phyloP scores from a whole-genome alignment of 2,329 filamentous ascomycete genomes.

The Kalmusia sp. region DNA sequence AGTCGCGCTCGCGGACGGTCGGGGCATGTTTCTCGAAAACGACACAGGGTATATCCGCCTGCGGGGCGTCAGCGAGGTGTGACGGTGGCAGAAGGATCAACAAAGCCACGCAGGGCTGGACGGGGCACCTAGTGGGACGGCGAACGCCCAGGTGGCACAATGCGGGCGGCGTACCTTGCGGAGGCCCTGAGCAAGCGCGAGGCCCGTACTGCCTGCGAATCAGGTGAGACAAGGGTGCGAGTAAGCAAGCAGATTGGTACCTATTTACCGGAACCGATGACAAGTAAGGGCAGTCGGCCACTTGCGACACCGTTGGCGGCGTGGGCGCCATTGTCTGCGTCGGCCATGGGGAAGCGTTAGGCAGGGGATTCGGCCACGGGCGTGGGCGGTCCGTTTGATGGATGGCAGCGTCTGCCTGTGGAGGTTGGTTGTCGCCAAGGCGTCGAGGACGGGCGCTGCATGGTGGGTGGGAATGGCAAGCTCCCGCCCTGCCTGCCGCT shows the following conservation, averaged over 20 bases:
- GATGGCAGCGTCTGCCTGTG: background rate
- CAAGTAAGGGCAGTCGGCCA: constrained; percentile 26
- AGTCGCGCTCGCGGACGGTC: constrained; percentile 59
- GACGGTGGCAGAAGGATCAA: background rate
- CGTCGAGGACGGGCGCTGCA: no score
- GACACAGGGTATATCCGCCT: constrained; percentile 52
- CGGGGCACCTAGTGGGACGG: background rate
- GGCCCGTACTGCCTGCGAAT: constrained; percentile 41
- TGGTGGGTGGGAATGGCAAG: no score
- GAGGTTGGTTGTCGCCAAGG: no score
- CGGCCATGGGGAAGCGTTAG: no score
- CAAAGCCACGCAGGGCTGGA: background rate
- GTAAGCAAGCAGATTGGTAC: constrained; percentile 12
- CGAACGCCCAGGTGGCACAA: background rate
- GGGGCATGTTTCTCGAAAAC: constrained; percentile 65
- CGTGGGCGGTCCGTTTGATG: no score
- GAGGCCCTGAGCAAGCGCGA: constrained; percentile 47
- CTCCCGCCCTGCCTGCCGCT: no score
- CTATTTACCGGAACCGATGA: constrained; percentile 42
- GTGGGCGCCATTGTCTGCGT: no score
- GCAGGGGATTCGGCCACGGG: background rate
- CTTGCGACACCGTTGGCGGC: no score
- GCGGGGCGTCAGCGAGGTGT: background rate
- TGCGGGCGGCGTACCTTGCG: constrained; percentile 33
- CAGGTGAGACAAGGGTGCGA: constrained; percentile 16